Conservation (phyloP, 176 grass and related monocot genomes). For the Zoysia pacifica region DNA sequence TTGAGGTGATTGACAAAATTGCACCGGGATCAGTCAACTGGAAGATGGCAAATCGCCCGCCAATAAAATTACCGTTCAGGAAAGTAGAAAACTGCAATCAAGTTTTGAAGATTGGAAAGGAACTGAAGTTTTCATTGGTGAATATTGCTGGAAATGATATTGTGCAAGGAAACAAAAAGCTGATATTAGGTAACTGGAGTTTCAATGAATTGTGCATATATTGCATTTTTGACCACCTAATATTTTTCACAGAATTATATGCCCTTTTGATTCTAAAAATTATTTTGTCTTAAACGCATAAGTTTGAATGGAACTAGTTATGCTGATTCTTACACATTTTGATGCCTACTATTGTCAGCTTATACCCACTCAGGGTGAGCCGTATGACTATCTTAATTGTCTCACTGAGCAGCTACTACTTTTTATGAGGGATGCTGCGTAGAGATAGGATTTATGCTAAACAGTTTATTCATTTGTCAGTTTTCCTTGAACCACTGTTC, state of each 20-base stretch:
- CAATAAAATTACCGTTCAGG: slow-evolving; percentile 92
- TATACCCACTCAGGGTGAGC: background rate
- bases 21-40: slow-evolving; percentile 81
- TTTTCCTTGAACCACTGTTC: background rate
- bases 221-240: background rate
- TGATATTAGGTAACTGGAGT: slow-evolving; percentile 77
- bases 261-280: background rate
- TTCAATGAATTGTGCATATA: slow-evolving; percentile 2
- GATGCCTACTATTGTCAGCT: background rate
- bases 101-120: slow-evolving; percentile 93
- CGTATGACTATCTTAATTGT: background rate
- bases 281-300: slow-evolving; percentile 5
- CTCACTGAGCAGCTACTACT: background rate
- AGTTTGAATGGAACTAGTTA: slow-evolving; percentile 16
- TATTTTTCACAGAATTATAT: background rate
- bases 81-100: slow-evolving; percentile 99
- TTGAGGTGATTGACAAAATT: slow-evolving; percentile 91
- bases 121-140: slow-evolving; percentile 95
- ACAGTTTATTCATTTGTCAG: background rate
- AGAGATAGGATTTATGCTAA: background rate
- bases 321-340: slow-evolving; percentile 10
- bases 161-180: slow-evolving; percentile 95
- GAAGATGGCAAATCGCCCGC: slow-evolving; percentile 85
- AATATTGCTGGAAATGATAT: slow-evolving; percentile 98
- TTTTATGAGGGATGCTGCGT: slow-evolving; percentile 9